phyloP scores from a whole-genome alignment of 2,329 filamentous ascomycete species.

The Rhinocladiella mackenziei region DNA sequence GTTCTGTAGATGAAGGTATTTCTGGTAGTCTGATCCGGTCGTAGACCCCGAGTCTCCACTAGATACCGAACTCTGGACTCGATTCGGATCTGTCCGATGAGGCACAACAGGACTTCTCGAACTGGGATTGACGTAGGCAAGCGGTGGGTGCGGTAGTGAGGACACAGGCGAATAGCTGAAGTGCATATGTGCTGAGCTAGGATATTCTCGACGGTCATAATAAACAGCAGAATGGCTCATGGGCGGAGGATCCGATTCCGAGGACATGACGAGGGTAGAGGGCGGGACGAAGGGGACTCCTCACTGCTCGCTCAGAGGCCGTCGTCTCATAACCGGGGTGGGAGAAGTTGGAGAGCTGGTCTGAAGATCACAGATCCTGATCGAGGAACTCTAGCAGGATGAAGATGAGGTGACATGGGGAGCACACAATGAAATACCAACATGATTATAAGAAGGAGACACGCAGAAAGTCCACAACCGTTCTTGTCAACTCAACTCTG shows the following conservation, averaged over 20 bases:
- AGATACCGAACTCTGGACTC: slow-evolving; percentile 26
- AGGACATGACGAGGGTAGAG: slow-evolving; percentile 13
- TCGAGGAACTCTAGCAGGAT: slow-evolving; percentile 15
- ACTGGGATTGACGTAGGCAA: slow-evolving; percentile 16
- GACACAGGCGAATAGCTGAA: slow-evolving; percentile 7
- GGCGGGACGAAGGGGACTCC: background rate
- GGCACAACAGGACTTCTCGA: slow-evolving; percentile 2
- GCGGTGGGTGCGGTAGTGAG: slow-evolving; percentile 8
- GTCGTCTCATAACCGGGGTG: slow-evolving; percentile 17
- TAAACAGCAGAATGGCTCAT: slow-evolving; percentile 20
- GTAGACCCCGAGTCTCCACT: slow-evolving; percentile 26
- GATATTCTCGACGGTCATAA: slow-evolving; percentile 6
- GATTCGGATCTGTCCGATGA: slow-evolving; percentile 14
- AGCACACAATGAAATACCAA: slow-evolving; percentile 18
- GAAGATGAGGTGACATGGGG: slow-evolving; percentile 20
- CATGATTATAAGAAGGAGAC: slow-evolving; percentile 18
- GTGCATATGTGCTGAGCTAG: slow-evolving; percentile 8
- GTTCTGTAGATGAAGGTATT: slow-evolving; percentile 14
- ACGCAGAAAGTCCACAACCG: slow-evolving; percentile 14
- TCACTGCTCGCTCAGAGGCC: background rate
- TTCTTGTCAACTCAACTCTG: too few species aligned
- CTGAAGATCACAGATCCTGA: slow-evolving; percentile 3
- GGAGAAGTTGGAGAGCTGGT: slow-evolving; percentile 6
- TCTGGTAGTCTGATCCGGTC: slow-evolving; percentile 19
- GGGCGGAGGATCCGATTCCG: slow-evolving; percentile 12